Conservation (phyloP, 2,329 filamentous ascomycete species). For the Clarireedia paspali region DNA sequence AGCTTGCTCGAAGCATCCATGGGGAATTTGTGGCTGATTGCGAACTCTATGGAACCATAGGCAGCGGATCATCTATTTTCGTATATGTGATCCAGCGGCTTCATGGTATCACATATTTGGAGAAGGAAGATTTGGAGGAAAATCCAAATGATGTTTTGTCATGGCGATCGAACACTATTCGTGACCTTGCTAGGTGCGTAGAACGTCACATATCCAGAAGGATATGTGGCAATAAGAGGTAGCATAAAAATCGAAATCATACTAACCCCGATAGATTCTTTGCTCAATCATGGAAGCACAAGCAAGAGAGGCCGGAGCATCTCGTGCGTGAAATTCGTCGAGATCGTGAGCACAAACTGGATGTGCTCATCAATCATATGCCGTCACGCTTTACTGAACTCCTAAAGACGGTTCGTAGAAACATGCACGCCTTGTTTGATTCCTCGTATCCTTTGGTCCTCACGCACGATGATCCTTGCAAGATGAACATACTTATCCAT, state of each 20-base stretch:
- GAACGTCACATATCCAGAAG: neutral
- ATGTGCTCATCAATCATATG: neutral
- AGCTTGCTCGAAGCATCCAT: neutral
- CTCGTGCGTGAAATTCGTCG: neutral
- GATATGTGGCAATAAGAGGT: too few relatives aligned
- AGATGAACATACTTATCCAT: constrained; percentile 1
- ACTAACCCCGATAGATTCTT: neutral
- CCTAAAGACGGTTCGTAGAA: neutral
- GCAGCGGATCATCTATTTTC: neutral
- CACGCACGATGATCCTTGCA: neutral
- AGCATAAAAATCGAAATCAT: too few relatives aligned
- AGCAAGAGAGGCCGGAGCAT: neutral
- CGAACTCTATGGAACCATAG: neutral
- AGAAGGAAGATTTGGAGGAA: neutral
- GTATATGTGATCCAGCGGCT: neutral
- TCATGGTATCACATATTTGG: neutral
- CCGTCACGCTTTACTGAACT: constrained; percentile 1
- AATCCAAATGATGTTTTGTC: neutral
- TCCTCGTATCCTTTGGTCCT: neutral
- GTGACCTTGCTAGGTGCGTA: neutral
- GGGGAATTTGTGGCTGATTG: neutral
- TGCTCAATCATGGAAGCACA: neutral
- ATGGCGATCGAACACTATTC: neutral
- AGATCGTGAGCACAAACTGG: neutral
- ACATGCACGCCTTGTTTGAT: neutral